Base-by-base conservation (phyloP, 2,329 filamentous ascomycete species). In the Fonsecaea pugnacius region DNA sequence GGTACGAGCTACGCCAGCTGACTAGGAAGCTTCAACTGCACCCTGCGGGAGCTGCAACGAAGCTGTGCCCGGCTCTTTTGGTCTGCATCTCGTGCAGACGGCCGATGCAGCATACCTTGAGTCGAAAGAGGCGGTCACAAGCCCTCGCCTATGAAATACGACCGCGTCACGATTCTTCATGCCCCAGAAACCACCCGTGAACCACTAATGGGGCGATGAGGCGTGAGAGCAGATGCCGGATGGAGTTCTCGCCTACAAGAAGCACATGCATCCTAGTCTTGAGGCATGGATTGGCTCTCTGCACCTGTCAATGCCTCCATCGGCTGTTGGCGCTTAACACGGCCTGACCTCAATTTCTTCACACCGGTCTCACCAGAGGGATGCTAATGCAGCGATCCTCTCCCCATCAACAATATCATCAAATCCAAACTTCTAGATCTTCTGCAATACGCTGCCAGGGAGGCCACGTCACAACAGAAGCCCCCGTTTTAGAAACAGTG, bases 281-380 rank as follows among this genome's bases (percentile, higher is more conserved):
- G 21, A 48, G 10, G 43, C 18, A 48, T 27, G 43, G 43, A 43
- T 48, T 48, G 43, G 43, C 43, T 46, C 43, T 46, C 43, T 27
- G 5, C 43, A 48, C 43, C 38, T 9, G 21, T 48, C 43, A 48
- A 48, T 24, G 43, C 43, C n/a, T 24, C 24, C 21, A 27, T 48
- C 43, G 43, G 43, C 43, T 48, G 43, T 48, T 48, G 43, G 43
- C 43, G 43, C 43, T 48, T 48, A 48, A 27, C 43, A 48, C 10
- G 9, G 43, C 9, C 43, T 48, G 43, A 48, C 43, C 43, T 48
- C 43, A 27, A 48, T 16, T 48, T 48, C 43, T 48, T 48, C 43
- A 14, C 43, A 48, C 43, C 43, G 43, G 43, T 48, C 16, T 14
- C 21, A 12, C 43, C 43, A 48, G 43, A 48, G 6, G 43, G 18